Conservation (phyloP, 1,139 yeast genomes). For the Nadsonia commutata region DNA sequence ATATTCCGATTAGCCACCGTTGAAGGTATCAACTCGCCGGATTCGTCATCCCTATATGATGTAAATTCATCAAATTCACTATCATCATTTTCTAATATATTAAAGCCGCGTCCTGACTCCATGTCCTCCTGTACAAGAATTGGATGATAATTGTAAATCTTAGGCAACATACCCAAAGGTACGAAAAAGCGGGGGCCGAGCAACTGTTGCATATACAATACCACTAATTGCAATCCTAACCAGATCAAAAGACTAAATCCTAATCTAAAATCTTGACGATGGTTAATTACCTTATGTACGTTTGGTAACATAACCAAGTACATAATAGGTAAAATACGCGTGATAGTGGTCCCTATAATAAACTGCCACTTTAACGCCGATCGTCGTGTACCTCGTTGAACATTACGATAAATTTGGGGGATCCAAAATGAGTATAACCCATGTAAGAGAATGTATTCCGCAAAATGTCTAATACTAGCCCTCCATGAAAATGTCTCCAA, state of each 20-base stretch:
- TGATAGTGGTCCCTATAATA: conserved; percentile 46
- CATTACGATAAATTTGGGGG: conserved; percentile 80
- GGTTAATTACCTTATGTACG: conserved; percentile 30
- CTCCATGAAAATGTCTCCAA: conserved; percentile 56
- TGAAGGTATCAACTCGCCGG: background rate
- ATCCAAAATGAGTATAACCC: conserved; percentile 64
- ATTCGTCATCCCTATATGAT: background rate
- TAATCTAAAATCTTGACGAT: conserved; percentile 40
- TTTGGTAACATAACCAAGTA: conserved; percentile 37
- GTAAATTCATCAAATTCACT: conserved; percentile 1
- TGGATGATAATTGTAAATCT: conserved; percentile 73
- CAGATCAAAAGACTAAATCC: conserved; percentile 34
- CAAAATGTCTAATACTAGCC: conserved; percentile 33
- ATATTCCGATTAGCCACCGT: background rate
- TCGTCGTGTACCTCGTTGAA: conserved; percentile 49
- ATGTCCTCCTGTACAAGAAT: conserved; percentile 43
- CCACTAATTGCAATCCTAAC: conserved; percentile 39
- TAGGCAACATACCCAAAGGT: conserved; percentile 58
- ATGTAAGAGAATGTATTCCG: conserved; percentile 43
- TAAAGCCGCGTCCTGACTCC: conserved; percentile 35
- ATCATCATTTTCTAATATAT: conserved; percentile 2
- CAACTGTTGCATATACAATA: conserved; percentile 45
- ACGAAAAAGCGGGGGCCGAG: conserved; percentile 77
- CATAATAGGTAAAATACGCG: conserved; percentile 49
- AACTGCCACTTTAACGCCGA: conserved; percentile 57